Evolutionary conservation across 2,329 filamentous ascomycete genomes (phyloP).

Genomic region (Epichloe bromicola): DNA sequence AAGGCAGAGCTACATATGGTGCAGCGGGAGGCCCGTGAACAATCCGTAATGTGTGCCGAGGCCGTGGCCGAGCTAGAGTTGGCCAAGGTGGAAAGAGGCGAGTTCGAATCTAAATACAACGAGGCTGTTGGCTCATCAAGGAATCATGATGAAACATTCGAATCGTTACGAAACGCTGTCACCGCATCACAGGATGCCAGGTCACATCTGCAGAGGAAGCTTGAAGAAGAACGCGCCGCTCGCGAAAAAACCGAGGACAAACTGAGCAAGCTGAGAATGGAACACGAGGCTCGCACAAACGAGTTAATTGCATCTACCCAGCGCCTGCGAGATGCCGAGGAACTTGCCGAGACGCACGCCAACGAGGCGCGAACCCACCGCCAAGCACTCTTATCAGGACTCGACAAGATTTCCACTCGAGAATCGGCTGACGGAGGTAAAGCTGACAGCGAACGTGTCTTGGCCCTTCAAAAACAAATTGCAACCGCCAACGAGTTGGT

Average conservation of each 20-base stretch:
- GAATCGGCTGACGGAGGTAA: constrained; percentile 34
- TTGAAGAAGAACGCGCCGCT: constrained; percentile 69
- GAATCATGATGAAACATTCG: constrained; percentile 58
- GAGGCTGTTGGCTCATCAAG: constrained; percentile 53
- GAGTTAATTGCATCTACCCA: constrained; percentile 66
- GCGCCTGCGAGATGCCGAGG: constrained; percentile 72
- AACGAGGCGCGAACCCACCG: constrained; percentile 79
- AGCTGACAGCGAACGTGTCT: constrained; percentile 51
- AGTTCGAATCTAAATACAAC: constrained; percentile 55
- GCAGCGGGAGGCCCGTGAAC: constrained; percentile 67
- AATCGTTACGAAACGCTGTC: constrained; percentile 65
- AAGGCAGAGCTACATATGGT: constrained; percentile 73
- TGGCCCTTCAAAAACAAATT: constrained; percentile 67
- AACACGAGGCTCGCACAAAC: constrained; percentile 67
- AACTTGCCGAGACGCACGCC: constrained; percentile 75
- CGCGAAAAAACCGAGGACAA: constrained; percentile 67
- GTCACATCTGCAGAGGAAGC: constrained; percentile 60
- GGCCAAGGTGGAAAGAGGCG: constrained; percentile 74
- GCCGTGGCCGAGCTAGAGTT: constrained; percentile 62
- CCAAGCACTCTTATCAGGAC: constrained; percentile 65
- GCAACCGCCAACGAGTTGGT: constrained; percentile 66
- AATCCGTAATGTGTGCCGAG: constrained; percentile 65
- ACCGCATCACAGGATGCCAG: constrained; percentile 67
- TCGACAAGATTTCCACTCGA: constrained; percentile 57
- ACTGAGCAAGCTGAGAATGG: constrained; percentile 60